phyloP scores from a whole-genome alignment of 352 stramenopile genomes.

The Peronospora destructor region DNA sequence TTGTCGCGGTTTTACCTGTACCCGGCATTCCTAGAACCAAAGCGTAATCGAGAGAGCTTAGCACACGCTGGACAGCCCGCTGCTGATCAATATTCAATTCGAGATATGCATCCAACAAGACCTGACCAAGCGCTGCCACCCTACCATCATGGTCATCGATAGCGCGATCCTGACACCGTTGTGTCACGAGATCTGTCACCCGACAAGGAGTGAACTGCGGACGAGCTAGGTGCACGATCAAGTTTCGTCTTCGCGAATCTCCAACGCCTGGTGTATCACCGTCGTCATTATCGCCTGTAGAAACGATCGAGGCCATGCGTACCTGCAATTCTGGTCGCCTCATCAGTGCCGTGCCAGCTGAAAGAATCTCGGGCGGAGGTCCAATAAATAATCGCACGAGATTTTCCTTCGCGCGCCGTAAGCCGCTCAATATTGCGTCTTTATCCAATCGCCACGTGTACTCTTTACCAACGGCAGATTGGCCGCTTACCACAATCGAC shows the following conservation, averaged over 20 bases:
- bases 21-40: constrained; percentile 93
- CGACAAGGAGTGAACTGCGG: constrained; percentile 53
- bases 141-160: constrained; percentile 12
- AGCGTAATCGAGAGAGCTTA: constrained; percentile 91
- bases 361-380: constrained; percentile 36
- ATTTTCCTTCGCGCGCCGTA: constrained; percentile 70
- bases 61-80: constrained; percentile 52
- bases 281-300: constrained; percentile 11
- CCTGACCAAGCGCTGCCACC: constrained; percentile 15
- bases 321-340: constrained; percentile 32
- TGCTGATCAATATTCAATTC: constrained; percentile 77
- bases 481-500: constrained; percentile 41
- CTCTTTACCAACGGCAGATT: constrained; percentile 50
- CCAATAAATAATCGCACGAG: constrained; percentile 67
- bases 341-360: constrained; percentile 28
- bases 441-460: constrained; percentile 78
- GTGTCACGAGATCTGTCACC: constrained; percentile 37
- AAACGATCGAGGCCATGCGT: constrained; percentile 13
- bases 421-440: constrained; percentile 56
- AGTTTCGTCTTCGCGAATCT: constrained; percentile 44
- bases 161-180: constrained; percentile 25
- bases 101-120: constrained; percentile 45
- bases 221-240: constrained; percentile 55
- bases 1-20: constrained; percentile 95
- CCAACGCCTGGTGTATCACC: constrained; percentile 25